A percentile compares a stretch with the other conserved stretches of the same genome.
These are phyloP conservation scores for Lathyrus sativus DNA, from an alignment of 306 rosid species.

Conservation along the genomic window DNA sequence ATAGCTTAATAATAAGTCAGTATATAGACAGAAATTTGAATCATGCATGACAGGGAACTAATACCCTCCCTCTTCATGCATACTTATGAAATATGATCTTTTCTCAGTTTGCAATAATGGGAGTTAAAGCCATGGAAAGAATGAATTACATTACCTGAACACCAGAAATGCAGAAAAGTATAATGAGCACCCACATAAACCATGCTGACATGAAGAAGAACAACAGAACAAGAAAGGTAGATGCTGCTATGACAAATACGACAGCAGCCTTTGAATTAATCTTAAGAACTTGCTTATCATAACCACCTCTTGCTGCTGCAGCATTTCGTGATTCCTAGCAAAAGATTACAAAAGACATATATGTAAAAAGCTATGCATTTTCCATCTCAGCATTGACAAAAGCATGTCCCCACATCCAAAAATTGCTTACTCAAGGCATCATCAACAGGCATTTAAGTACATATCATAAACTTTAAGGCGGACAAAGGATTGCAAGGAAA, in stretches of 20 bases:
- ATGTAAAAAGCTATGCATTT: slow-evolving; percentile 17
- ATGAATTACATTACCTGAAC: slow-evolving; percentile 63
- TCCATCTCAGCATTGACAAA: slow-evolving; percentile 26
- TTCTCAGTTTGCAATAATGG: slow-evolving; percentile 25
- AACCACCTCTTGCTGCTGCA: slow-evolving; percentile 51
- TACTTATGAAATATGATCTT: slow-evolving; percentile 14
- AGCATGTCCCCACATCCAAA: slow-evolving; percentile 21
- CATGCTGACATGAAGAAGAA: slow-evolving; percentile 94
- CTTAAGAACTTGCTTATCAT: slow-evolving; percentile 63
- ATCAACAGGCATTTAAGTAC: slow-evolving; percentile 15
- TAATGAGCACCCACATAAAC: slow-evolving; percentile 94
- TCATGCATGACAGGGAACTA: slow-evolving; percentile 27
- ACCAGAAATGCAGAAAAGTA: slow-evolving; percentile 95
- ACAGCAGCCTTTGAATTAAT: slow-evolving; percentile 76
- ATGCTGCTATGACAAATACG: slow-evolving; percentile 76
- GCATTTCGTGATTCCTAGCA: slow-evolving; percentile 64
- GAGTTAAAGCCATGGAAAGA: slow-evolving; percentile 31
- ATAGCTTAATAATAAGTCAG: slow-evolving; percentile 9
- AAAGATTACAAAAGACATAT: slow-evolving; percentile 5
- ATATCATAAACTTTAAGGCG: slow-evolving; percentile 31
- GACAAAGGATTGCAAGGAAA: slow-evolving; percentile 40
- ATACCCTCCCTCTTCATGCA: slow-evolving; percentile 30
- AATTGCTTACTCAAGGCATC: slow-evolving; percentile 31
- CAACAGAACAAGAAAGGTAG: slow-evolving; percentile 74
- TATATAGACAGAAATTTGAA: slow-evolving; percentile 27